Conservation (phyloP, 192 early-diverging fungal genomes). For the Coemansia sp. region DNA sequence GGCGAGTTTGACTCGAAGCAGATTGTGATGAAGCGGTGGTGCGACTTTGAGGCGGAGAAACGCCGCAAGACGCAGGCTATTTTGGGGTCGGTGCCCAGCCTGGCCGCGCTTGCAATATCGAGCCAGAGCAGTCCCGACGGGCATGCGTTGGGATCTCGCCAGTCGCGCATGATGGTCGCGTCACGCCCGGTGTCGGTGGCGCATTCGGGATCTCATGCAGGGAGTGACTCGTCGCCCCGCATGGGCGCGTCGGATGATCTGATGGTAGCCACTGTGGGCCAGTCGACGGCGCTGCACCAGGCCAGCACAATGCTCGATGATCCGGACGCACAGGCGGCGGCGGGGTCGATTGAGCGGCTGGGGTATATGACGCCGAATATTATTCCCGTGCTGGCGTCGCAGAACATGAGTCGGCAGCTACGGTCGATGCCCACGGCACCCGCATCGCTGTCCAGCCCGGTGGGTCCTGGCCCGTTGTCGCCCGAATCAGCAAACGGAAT, state of each 20-base stretch:
- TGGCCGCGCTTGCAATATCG: conserved; percentile 33
- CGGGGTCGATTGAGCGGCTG: conserved; percentile 48
- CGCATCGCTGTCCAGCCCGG: conserved; percentile 19
- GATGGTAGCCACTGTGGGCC: conserved; percentile 20
- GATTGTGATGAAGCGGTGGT: conserved; percentile 79
- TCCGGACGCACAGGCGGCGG: conserved; percentile 34
- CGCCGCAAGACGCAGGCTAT: conserved; percentile 54
- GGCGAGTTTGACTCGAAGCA: conserved; percentile 72
- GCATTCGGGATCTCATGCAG: conserved; percentile 17
- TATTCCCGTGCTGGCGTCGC: conserved; percentile 39
- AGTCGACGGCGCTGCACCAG: conserved; percentile 34
- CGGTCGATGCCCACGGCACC: neutral
- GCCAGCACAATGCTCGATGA: conserved; percentile 31
- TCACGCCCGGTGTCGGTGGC: conserved; percentile 18
- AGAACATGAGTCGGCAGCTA: conserved; percentile 26
- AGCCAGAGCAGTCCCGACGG: conserved; percentile 12
- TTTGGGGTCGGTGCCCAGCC: conserved; percentile 35
- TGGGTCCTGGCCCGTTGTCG: conserved; percentile 4
- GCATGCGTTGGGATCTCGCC: conserved; percentile 16
- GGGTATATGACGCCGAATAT: conserved; percentile 57
- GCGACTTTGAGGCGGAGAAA: conserved; percentile 66
- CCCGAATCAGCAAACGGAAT: neutral
- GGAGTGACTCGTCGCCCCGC: conserved; percentile 12
- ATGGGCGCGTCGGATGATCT: neutral
- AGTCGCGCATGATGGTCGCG: conserved; percentile 28